Conservation (phyloP, 352 stramenopile species). For the Elongisporangium senticosum region DNA sequence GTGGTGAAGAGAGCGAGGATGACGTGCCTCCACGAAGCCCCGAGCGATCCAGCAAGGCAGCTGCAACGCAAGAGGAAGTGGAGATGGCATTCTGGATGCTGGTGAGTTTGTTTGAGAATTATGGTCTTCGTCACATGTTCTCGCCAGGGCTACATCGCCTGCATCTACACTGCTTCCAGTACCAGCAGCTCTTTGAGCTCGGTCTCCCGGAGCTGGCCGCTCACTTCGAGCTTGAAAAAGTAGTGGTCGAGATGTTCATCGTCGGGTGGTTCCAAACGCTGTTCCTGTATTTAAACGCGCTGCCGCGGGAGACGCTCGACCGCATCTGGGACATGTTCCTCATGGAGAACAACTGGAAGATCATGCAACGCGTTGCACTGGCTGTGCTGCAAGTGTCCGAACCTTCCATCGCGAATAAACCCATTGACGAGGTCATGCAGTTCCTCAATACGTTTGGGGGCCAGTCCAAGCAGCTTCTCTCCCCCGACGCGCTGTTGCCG, state of each 20-base stretch:
- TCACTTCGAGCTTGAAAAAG: slow-evolving; percentile 73
- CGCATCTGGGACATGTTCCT: slow-evolving; percentile 86
- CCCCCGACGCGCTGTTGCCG: slow-evolving; percentile 34
- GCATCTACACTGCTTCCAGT: slow-evolving; percentile 80
- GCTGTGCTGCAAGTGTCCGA: slow-evolving; percentile 66
- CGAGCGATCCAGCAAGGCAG: slow-evolving; percentile 16
- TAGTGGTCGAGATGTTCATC: slow-evolving; percentile 84
- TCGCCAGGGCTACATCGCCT: slow-evolving; percentile 60
- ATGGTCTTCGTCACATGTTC: slow-evolving; percentile 77
- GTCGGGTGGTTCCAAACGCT: slow-evolving; percentile 88
- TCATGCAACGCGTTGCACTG: slow-evolving; percentile 67
- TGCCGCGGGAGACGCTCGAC: slow-evolving; percentile 62
- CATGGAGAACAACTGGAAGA: slow-evolving; percentile 84
- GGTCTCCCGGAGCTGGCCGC: slow-evolving; percentile 44
- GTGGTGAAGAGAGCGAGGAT: neutral
- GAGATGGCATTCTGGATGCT: slow-evolving; percentile 80
- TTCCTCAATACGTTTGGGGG: slow-evolving; percentile 83
- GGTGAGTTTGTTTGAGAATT: slow-evolving; percentile 75
- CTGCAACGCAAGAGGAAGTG: slow-evolving; percentile 42
- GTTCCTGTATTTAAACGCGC: slow-evolving; percentile 82
- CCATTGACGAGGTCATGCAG: slow-evolving; percentile 82
- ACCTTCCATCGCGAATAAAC: slow-evolving; percentile 47
- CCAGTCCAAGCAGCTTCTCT: slow-evolving; percentile 48
- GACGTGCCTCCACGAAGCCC: slow-evolving; percentile 13
- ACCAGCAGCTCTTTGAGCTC: slow-evolving; percentile 59